Conservation (phyloP, 2,329 filamentous ascomycete genomes). For the Fusarium austroafricanum region DNA sequence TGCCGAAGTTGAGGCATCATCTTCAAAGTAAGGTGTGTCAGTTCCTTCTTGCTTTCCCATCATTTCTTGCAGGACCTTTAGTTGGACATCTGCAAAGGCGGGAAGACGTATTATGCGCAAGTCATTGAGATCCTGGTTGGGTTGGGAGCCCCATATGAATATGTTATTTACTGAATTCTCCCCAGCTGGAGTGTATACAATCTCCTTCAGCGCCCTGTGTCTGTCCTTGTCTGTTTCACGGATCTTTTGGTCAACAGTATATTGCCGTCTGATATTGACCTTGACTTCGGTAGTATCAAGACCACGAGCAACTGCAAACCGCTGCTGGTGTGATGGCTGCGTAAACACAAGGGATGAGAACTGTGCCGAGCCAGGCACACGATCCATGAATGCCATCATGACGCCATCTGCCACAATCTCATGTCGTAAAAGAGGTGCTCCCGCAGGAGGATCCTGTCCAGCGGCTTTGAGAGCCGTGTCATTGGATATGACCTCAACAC, state of each 20-base stretch:
- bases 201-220: neutral
- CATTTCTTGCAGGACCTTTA: neutral
- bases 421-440: neutral
- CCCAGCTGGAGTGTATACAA: neutral
- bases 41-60: neutral
- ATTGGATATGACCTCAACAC: neutral
- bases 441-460: neutral
- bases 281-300: neutral
- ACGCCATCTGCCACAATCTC: conserved; percentile 2
- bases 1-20: neutral
- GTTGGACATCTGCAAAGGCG: neutral
- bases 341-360: neutral
- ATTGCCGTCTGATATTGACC: neutral
- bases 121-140: neutral
- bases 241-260: neutral
- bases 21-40: neutral
- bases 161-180: neutral
- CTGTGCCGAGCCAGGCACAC: neutral
- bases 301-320: neutral
- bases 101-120: neutral
- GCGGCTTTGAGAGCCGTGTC: neutral
- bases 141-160: neutral
- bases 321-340: neutral
- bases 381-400: conserved; percentile 2
- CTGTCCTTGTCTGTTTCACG: neutral